Conservation (phyloP, 805 yeast genomes). For the Metschnikowia anglica region DNA sequence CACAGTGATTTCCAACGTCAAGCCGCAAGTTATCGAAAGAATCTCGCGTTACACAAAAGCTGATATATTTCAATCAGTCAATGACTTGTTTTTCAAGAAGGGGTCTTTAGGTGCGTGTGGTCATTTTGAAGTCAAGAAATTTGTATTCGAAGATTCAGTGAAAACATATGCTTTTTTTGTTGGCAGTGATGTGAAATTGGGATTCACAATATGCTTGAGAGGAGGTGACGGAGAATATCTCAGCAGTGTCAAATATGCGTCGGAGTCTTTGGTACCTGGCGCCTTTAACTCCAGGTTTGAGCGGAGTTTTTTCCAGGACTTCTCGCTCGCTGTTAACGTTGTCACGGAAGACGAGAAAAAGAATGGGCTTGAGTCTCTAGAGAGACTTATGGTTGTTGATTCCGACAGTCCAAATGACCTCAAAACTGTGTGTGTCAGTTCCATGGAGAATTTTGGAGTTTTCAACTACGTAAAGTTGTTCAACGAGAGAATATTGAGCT, state of each 20-base stretch:
- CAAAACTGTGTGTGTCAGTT: constrained; percentile 18
- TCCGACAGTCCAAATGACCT: constrained; percentile 18
- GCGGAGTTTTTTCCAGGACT: constrained; percentile 26
- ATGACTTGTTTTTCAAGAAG: constrained; percentile 67
- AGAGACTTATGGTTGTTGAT: constrained; percentile 4
- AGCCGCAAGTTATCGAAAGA: constrained; percentile 77
- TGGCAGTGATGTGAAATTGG: constrained; percentile 71
- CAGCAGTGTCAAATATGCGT: constrained; percentile 68
- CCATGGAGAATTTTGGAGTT: constrained; percentile 34
- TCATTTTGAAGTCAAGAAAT: constrained; percentile 68
- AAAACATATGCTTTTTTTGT: constrained; percentile 77
- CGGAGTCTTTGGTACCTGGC: constrained; percentile 77
- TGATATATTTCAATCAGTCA: constrained; percentile 82
- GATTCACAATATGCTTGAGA: constrained; percentile 83
- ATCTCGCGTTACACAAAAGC: constrained; percentile 78
- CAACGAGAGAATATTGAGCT: constrained; percentile 59
- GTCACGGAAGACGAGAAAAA: not conserved
- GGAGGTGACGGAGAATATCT: constrained; percentile 68
- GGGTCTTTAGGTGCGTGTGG: constrained; percentile 70
- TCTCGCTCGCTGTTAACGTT: constrained; percentile 8
- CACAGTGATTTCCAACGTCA: constrained; percentile 77
- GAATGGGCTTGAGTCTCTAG: constrained; percentile 9
- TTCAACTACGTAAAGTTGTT: constrained; percentile 38
- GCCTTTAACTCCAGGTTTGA: constrained; percentile 80
- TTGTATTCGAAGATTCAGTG: constrained; percentile 50